These are phyloP conservation scores for Lentinula boryana DNA, from an alignment of 768 basidiomycete genomes.

Conservation along the genomic window DNA sequence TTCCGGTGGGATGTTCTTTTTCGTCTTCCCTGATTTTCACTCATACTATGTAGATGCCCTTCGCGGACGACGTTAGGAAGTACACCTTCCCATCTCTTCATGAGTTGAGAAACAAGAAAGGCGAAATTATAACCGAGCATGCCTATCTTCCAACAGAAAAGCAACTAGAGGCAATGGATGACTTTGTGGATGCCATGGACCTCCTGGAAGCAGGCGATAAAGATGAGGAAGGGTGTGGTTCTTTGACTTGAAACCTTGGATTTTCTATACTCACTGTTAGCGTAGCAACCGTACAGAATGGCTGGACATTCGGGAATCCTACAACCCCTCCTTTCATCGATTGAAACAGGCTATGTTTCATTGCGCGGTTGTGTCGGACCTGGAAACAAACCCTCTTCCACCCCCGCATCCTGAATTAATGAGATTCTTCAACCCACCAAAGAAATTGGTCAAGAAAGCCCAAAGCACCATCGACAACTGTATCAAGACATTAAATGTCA, in stretches of 20 bases:
- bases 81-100: constrained; percentile 83
- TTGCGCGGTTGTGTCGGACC: constrained; percentile 68
- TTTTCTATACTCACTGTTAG: neutral
- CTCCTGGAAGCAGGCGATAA: constrained; percentile 71
- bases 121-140: constrained; percentile 68
- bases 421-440: constrained; percentile 82
- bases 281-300: constrained; percentile 58
- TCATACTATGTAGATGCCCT: constrained; percentile 69
- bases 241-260: neutral
- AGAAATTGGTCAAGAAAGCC: constrained; percentile 56
- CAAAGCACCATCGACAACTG: constrained; percentile 51
- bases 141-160: constrained; percentile 76
- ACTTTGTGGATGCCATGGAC: constrained; percentile 86
- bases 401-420: constrained; percentile 81
- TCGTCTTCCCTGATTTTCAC: neutral
- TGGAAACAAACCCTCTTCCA: constrained; percentile 69
- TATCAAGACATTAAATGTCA: constrained; percentile 66
- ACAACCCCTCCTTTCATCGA: constrained; percentile 87
- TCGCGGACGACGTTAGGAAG: constrained; percentile 88
- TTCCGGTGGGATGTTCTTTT: constrained; percentile 47
- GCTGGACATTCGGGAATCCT: constrained; percentile 75
- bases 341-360: constrained; percentile 93
- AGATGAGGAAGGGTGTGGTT: constrained; percentile 64
- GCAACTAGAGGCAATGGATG: constrained; percentile 78
- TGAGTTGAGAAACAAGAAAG: constrained; percentile 66